A percentile compares a stretch with the other conserved stretches of the same genome.
Conservation (phyloP, 208 protist species). For the Zelonia costaricensis region DNA sequence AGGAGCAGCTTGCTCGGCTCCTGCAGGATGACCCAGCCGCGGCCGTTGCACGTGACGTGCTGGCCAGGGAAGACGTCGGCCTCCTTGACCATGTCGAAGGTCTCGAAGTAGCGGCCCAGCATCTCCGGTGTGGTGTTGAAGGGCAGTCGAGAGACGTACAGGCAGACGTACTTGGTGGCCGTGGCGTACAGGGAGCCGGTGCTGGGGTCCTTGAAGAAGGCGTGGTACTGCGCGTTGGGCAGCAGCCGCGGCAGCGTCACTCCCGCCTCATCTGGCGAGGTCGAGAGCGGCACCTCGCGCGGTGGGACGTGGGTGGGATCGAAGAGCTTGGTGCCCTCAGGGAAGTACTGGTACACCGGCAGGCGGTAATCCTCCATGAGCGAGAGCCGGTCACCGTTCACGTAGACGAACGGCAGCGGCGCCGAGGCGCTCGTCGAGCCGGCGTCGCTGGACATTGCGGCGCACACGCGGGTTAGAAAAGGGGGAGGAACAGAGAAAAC, state of each 20-base stretch:
- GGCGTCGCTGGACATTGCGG: constrained; percentile 21
- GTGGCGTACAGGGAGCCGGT: constrained; percentile 37
- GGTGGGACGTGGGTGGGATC: constrained; percentile 61
- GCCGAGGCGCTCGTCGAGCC: constrained; percentile 14
- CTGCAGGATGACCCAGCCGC: constrained; percentile 77
- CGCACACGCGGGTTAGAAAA: background rate
- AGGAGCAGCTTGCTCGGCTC: constrained; percentile 50
- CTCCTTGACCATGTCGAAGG: constrained; percentile 70
- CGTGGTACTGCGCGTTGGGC: constrained; percentile 71
- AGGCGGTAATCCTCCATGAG: constrained; percentile 80
- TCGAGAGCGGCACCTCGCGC: constrained; percentile 54
- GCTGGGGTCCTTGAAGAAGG: constrained; percentile 48
- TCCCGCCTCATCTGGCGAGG: constrained; percentile 44
- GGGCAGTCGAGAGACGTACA: constrained; percentile 75
- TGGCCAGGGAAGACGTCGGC: constrained; percentile 56
- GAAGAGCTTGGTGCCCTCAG: constrained; percentile 62
- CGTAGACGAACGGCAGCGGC: constrained; percentile 52
- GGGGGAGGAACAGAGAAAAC: background rate
- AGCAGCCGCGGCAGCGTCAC: constrained; percentile 68
- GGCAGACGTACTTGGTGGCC: constrained; percentile 44
- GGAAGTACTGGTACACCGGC: constrained; percentile 58
- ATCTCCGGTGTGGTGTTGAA: constrained; percentile 67
- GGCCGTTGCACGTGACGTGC: constrained; percentile 50
- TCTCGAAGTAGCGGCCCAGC: constrained; percentile 77
- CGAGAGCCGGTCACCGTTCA: constrained; percentile 61